A percentile compares a stretch with the other conserved stretches of the same genome.
phyloP scores from a whole-genome alignment of 2,329 filamentous ascomycete genomes.

The Aspergillus neoniger region DNA sequence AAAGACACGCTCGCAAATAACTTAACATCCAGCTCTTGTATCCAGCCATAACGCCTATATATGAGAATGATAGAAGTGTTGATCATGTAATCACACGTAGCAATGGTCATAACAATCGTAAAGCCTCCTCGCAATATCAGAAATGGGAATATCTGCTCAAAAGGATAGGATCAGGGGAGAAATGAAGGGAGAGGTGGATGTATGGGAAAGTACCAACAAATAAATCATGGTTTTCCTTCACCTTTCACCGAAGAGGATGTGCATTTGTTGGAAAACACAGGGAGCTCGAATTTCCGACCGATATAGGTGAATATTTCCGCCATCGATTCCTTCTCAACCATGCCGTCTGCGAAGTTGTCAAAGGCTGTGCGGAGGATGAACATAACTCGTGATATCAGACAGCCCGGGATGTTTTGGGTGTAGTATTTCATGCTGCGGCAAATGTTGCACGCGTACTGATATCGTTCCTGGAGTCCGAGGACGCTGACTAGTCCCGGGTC shows the following conservation, averaged over 20 bases:
- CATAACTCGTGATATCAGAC: slow-evolving; percentile 31
- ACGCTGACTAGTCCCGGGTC: slow-evolving; percentile 26
- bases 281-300: slow-evolving; percentile 24
- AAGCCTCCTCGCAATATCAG: too few relatives aligned
- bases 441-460: slow-evolving; percentile 32
- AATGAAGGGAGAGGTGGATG: not conserved
- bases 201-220: not conserved
- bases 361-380: slow-evolving; percentile 32
- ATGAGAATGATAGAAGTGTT: too few relatives aligned
- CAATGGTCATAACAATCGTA: too few relatives aligned
- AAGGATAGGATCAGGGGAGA: not conserved
- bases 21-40: too few relatives aligned
- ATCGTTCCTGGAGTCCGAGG: slow-evolving; percentile 26
- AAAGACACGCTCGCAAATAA: too few relatives aligned
- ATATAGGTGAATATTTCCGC: slow-evolving; percentile 27
- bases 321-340: slow-evolving; percentile 30
- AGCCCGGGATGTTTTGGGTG: slow-evolving; percentile 28
- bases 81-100: too few relatives aligned
- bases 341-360: slow-evolving; percentile 29
- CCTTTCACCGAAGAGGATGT: slow-evolving; percentile 19
- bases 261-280: slow-evolving; percentile 26
- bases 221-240: not conserved
- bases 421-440: slow-evolving; percentile 35
- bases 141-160: not conserved
- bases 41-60: too few relatives aligned